Evolutionary conservation across 208 protist species (phyloP), one percentile per base, ranked within the genome.

Genomic region (Wallacemonas sp.): DNA sequence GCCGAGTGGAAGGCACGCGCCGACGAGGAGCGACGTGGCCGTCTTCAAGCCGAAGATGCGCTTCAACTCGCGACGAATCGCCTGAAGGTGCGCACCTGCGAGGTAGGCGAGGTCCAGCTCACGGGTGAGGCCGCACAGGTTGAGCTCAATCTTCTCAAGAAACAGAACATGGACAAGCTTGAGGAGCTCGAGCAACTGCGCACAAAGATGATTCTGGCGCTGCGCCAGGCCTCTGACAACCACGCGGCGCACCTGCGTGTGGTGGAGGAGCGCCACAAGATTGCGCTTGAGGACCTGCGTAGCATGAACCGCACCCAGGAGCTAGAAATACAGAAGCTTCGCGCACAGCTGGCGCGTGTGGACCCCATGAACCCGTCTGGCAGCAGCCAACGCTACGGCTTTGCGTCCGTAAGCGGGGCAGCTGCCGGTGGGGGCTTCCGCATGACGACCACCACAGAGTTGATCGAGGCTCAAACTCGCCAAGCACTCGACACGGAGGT

Each of bases 191-290:
- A 94, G 76, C 78, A 73, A 19, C 69, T 92, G 52, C 78, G 85
- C 6, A 62, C 57, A 15, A 72, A 79, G 52, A 92, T 94, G 88
- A 55, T 87, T 0, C 74, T 74, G 60, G 79, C 85, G 45, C 78
- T 94, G 39, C 76, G 83, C 4, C 80, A 87, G 70, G 63, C 84
- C 8, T 67, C 75, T 22, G 83, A 90, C 52, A 94, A 89, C 57
- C 88, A 94, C 68, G 75, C 76, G n/a, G 68, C 80, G 1, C 88
- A 94, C 66, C 71, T 94, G 10, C 79, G 80, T 42, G 54, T 90
- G 26, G 82, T 94, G 19, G 85, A 91, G 72, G 88, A 94, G 72
- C 81, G 81, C 13, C 88, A 94, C 38, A 67, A 70, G n/a, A 68
- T 78, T 38, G 68, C 71, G 9, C 53, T 94, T 12, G 88, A 91